Evolutionary conservation across 345 rosid species (phyloP).

Genomic region (Mallotus nudiflorus): DNA sequence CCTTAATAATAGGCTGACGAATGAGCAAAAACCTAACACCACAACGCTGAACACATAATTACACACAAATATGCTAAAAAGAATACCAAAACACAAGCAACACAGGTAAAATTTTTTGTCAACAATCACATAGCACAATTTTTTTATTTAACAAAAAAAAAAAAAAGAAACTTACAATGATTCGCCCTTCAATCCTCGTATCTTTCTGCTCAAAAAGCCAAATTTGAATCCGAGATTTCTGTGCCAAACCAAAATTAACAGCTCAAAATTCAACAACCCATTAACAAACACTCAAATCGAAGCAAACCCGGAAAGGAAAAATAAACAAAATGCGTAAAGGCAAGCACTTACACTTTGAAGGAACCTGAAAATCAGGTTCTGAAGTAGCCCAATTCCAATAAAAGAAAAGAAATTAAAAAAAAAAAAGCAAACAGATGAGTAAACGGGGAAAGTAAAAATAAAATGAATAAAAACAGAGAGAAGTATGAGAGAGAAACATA

Average conservation of each 20-base stretch:
- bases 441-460: neutral
- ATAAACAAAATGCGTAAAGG: neutral
- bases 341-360: slow-evolving; percentile 75
- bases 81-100: too few relatives aligned
- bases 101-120: too few relatives aligned
- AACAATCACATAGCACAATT: neutral
- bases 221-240: slow-evolving; percentile 98
- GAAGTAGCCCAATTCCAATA: slow-evolving; percentile 16
- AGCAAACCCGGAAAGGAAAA: neutral
- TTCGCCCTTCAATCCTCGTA: slow-evolving; percentile 80
- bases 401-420: too few relatives aligned
- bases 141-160: neutral
- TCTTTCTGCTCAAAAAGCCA: slow-evolving; percentile 99
- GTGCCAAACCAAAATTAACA: slow-evolving; percentile 15
- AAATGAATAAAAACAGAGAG: neutral
- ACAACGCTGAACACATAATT: too few relatives aligned
- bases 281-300: neutral
- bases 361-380: slow-evolving; percentile 96
- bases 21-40: too few relatives aligned
- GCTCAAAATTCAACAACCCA: neutral
- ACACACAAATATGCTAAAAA: too few relatives aligned
- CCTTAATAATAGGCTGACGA: too few relatives aligned
- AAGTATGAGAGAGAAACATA: slow-evolving; percentile 10
- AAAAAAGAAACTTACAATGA: slow-evolving; percentile 41
- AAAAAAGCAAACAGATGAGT: neutral